A percentile compares a stretch with the other conserved stretches of the same genome.
Evolutionary conservation across 164 flowering plant genomes (phyloP).

Genomic region (Pachysandra terminalis): DNA sequence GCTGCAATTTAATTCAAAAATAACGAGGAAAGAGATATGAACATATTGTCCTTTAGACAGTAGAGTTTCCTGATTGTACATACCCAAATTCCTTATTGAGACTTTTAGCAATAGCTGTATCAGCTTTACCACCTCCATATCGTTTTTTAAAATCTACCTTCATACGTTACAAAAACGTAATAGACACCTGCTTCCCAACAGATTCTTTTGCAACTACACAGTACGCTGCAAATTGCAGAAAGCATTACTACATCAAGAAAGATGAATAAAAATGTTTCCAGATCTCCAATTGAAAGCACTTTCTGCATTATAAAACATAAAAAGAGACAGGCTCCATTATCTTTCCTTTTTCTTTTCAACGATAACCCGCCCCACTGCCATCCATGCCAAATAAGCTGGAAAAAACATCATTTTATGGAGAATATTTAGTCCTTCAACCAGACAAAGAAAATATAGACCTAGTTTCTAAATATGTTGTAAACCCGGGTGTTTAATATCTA

Average conservation of each 20-base stretch:
- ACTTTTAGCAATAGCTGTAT: conserved; percentile 83
- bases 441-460: too few relatives aligned
- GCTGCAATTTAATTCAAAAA: too few relatives aligned
- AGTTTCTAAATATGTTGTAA: too few relatives aligned
- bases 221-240: conserved; percentile 52
- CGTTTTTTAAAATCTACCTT: conserved; percentile 75
- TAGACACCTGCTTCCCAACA: conserved; percentile 71
- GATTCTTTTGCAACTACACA: conserved; percentile 96
- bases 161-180: conserved; percentile 80
- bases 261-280: neutral
- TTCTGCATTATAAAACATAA: too few relatives aligned
- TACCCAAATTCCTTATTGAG: conserved; percentile 96
- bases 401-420: too few relatives aligned
- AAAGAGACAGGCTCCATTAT: too few relatives aligned
- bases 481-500: too few relatives aligned
- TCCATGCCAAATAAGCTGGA: too few relatives aligned
- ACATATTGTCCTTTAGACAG: neutral
- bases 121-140: conserved; percentile 95
- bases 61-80: conserved; percentile 4
- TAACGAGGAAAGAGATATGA: neutral
- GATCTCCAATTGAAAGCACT: too few relatives aligned
- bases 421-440: too few relatives aligned
- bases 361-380: too few relatives aligned
- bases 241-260: conserved; percentile 2
- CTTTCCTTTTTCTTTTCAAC: too few relatives aligned